Conservation (phyloP, 2,329 filamentous ascomycete species). For the Calonectria montana region DNA sequence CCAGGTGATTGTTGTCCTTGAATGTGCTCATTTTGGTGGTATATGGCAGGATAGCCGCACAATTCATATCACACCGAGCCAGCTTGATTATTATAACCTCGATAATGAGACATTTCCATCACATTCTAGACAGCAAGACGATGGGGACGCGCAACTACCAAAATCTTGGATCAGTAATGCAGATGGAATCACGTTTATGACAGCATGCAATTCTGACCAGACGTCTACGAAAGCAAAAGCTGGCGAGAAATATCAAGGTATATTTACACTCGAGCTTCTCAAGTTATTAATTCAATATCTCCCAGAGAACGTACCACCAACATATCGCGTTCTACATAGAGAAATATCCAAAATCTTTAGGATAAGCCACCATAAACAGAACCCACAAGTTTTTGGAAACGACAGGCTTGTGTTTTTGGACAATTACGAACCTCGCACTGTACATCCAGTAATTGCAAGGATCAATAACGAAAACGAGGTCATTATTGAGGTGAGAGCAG, state of each 20-base stretch:
- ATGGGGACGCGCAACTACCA: background rate
- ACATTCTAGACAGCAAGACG: background rate
- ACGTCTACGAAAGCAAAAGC: background rate
- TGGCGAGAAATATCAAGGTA: background rate
- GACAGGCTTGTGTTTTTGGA: constrained; percentile 14
- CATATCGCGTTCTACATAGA: constrained; percentile 11
- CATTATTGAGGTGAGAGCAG: background rate
- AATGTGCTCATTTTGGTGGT: constrained; percentile 19
- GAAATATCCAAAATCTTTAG: background rate
- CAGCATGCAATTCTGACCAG: constrained; percentile 5
- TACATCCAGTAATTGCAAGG: background rate
- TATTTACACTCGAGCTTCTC: constrained; percentile 10
- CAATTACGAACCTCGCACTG: constrained; percentile 2
- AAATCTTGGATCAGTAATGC: constrained; percentile 16
- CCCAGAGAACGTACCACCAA: background rate
- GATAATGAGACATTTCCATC: background rate
- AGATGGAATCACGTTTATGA: constrained; percentile 21
- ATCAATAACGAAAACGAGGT: background rate
- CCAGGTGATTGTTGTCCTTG: constrained; percentile 15
- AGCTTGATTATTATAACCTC: background rate
- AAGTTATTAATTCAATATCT: background rate
- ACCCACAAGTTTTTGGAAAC: constrained; percentile 11
- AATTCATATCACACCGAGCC: background rate
- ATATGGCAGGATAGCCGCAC: constrained; percentile 3
- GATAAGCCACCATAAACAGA: background rate